These are phyloP conservation scores for Linnemannia schmuckeri DNA, from an alignment of 192 early-diverging fungal genomes.

Conservation along the genomic window DNA sequence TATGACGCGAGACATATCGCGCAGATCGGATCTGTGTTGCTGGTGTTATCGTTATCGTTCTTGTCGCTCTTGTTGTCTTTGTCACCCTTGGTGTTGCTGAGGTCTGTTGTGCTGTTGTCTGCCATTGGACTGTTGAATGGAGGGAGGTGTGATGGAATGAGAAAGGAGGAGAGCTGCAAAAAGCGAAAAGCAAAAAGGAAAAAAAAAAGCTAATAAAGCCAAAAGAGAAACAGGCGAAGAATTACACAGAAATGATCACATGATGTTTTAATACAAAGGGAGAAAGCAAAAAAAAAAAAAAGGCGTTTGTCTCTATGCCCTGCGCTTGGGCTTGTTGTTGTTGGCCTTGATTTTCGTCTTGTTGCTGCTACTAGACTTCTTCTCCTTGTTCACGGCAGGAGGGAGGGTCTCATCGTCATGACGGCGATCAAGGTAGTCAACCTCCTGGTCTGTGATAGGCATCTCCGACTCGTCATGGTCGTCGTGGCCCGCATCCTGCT, in stretches of 20 bases:
- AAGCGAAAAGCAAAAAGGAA: neutral
- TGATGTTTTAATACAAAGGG: neutral
- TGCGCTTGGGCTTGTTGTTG: neutral
- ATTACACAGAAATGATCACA: neutral
- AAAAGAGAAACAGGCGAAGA: too few relatives aligned
- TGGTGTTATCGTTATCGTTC: neutral
- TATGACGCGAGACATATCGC: constrained; percentile 37
- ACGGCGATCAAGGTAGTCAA: constrained; percentile 45
- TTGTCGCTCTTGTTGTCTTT: neutral
- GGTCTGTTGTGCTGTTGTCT: neutral
- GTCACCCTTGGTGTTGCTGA: neutral
- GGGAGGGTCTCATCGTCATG: constrained; percentile 26
- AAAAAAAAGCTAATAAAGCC: neutral
- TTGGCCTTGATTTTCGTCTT: neutral
- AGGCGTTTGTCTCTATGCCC: neutral
- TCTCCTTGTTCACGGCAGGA: neutral
- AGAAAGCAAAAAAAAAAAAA: neutral
- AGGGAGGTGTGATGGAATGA: too few relatives aligned
- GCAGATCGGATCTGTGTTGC: constrained; percentile 5
- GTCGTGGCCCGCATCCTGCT: constrained; percentile 11
- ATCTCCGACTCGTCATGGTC: constrained; percentile 45
- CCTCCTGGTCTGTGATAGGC: constrained; percentile 34
- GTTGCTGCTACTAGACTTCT: neutral
- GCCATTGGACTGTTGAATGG: neutral
- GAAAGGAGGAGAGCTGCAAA: neutral